Percentiles rank a stretch among this genome's conserved stretches.
These are phyloP conservation scores for Candida ipomoeae DNA, from an alignment of 805 yeast genomes.

Conservation along the genomic window DNA sequence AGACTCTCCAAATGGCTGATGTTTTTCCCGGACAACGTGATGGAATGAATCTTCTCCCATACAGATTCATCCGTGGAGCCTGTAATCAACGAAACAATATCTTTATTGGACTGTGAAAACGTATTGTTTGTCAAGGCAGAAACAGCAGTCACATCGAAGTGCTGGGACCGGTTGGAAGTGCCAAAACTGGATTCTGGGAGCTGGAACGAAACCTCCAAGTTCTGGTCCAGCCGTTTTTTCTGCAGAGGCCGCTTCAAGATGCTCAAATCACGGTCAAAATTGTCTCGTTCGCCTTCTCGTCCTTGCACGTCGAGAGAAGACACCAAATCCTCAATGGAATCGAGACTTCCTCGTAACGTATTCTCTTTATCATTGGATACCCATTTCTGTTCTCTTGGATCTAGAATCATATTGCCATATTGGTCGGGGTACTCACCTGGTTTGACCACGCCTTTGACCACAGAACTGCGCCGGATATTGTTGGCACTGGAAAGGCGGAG, in stretches of 20 bases:
- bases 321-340: constrained; percentile 35
- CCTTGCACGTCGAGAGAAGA: not conserved
- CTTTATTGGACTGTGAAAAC: constrained; percentile 44
- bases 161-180: constrained; percentile 3
- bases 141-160: constrained; percentile 36
- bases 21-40: constrained; percentile 31
- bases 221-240: constrained; percentile 2
- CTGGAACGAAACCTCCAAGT: constrained; percentile 40
- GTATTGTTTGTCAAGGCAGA: constrained; percentile 44
- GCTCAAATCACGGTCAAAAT: constrained; percentile 1
- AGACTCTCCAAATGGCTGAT: constrained; percentile 43
- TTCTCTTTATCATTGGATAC: constrained; percentile 23
- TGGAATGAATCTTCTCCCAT: constrained; percentile 40
- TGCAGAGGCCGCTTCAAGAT: constrained; percentile 8
- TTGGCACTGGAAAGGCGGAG: constrained; percentile 20
- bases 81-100: constrained; percentile 44
- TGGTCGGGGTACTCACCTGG: constrained; percentile 34
- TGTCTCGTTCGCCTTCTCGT: not conserved
- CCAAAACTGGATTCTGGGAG: constrained; percentile 25
- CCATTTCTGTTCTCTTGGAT: constrained; percentile 30
- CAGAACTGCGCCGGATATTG: constrained; percentile 1
- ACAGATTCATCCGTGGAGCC: constrained; percentile 29
- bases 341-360: constrained; percentile 26
- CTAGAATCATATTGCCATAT: constrained; percentile 35
- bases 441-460: constrained; percentile 29